Conservation (phyloP, 192 early-diverging fungal genomes). For the Entomortierella lignicola region DNA sequence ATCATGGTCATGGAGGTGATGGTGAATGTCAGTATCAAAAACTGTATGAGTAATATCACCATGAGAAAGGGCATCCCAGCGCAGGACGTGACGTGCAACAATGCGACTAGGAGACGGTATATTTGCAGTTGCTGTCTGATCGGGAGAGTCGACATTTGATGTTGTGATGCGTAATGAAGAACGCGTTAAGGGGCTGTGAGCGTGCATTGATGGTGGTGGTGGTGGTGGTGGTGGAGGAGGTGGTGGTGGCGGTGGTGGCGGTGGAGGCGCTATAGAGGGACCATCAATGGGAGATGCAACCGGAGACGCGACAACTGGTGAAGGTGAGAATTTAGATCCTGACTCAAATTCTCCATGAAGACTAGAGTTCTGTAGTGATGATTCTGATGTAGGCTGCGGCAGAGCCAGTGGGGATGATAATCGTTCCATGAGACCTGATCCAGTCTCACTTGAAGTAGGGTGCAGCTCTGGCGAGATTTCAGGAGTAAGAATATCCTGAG, state of each 20-base stretch:
- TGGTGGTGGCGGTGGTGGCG: not conserved
- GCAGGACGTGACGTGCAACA: constrained; percentile 34
- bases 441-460: not conserved
- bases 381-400: not conserved
- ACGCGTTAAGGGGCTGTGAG: not conserved
- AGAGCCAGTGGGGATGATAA: not conserved
- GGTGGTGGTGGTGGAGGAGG: constrained; percentile 30
- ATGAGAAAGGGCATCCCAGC: constrained; percentile 44
- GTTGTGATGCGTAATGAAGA: constrained; percentile 24
- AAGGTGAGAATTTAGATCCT: not conserved
- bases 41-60: constrained; percentile 45
- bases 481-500: not conserved
- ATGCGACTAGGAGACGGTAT: constrained; percentile 17
- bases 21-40: constrained; percentile 31
- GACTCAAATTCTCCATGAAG: not conserved
- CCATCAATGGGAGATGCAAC: not conserved
- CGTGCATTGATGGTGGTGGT: not conserved
- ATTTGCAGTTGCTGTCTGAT: not conserved
- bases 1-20: constrained; percentile 1
- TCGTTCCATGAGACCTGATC: not conserved
- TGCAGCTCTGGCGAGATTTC: constrained; percentile 16
- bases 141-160: not conserved
- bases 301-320: not conserved
- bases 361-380: not conserved
- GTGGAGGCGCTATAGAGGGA: not conserved